phyloP scores from a whole-genome alignment of 208 protist genomes.

The Trypanosoma theileri region DNA sequence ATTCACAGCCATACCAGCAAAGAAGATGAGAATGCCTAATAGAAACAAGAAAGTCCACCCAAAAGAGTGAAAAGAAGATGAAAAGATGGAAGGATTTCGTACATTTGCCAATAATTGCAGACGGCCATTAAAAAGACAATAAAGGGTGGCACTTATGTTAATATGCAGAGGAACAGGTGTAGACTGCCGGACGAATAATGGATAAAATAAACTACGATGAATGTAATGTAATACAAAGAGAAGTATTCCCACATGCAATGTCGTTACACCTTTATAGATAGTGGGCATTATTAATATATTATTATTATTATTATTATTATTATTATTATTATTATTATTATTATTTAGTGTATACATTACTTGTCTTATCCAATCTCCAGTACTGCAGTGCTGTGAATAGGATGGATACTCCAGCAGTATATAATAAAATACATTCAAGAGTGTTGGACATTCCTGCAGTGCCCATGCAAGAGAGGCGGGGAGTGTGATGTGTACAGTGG shows the following conservation, averaged over 20 bases:
- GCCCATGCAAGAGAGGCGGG: conserved; percentile 56
- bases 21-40: conserved; percentile 41
- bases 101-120: conserved; percentile 67
- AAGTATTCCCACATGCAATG: conserved; percentile 37
- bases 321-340: not conserved
- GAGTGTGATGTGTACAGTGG: conserved; percentile 23
- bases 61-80: conserved; percentile 9
- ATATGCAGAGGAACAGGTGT: conserved; percentile 51
- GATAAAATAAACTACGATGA: conserved; percentile 69
- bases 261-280: conserved; percentile 17
- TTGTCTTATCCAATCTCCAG: not conserved
- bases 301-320: not conserved
- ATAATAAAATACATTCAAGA: conserved; percentile 67
- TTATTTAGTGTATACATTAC: conserved; percentile 7
- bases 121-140: conserved; percentile 80
- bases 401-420: conserved; percentile 52
- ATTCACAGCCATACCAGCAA: conserved; percentile 54
- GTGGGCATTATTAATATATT: conserved; percentile 10
- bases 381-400: conserved; percentile 26
- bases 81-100: not conserved
- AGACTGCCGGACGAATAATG: conserved; percentile 38
- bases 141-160: conserved; percentile 54
- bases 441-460: conserved; percentile 71
- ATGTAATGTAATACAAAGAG: conserved; percentile 80
- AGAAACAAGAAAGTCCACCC: conserved; percentile 23